These are phyloP conservation scores for Neofusicoccum cordaticola DNA, from an alignment of 2,329 filamentous ascomycete genomes.

Conservation along the genomic window DNA sequence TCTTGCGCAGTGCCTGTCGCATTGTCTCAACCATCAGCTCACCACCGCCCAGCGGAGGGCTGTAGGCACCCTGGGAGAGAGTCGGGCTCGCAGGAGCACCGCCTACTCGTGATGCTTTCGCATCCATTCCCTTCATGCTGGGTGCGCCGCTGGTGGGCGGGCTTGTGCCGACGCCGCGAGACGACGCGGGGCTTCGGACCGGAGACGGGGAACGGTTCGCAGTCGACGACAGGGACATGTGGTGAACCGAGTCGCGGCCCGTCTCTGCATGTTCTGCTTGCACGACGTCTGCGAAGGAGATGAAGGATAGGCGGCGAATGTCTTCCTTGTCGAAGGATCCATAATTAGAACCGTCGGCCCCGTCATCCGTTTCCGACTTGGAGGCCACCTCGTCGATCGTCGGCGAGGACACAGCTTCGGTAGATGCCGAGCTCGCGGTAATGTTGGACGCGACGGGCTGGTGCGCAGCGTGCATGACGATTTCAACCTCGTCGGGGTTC, in stretches of 20 bases:
- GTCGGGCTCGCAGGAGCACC: slow-evolving; percentile 57
- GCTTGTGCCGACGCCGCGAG: slow-evolving; percentile 65
- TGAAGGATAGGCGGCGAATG: slow-evolving; percentile 83
- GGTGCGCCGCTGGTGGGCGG: slow-evolving; percentile 74
- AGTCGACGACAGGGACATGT: slow-evolving; percentile 65
- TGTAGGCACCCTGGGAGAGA: slow-evolving; percentile 48
- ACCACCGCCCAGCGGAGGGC: slow-evolving; percentile 55
- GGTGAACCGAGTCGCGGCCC: slow-evolving; percentile 67
- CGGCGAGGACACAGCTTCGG: slow-evolving; percentile 35
- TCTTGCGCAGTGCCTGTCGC: slow-evolving; percentile 82
- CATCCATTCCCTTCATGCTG: slow-evolving; percentile 70
- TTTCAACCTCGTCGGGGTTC: slow-evolving; percentile 86
- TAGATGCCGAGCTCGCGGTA: slow-evolving; percentile 2
- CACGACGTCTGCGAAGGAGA: slow-evolving; percentile 94
- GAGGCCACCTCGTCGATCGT: slow-evolving; percentile 28
- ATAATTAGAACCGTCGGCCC: slow-evolving; percentile 70
- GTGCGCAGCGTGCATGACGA: slow-evolving; percentile 81
- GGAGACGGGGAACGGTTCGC: slow-evolving; percentile 72
- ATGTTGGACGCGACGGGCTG: slow-evolving; percentile 66
- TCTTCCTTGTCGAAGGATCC: slow-evolving; percentile 74
- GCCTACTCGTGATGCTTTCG: slow-evolving; percentile 44
- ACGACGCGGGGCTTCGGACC: slow-evolving; percentile 73
- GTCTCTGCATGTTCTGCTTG: slow-evolving; percentile 74
- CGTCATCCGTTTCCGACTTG: slow-evolving; percentile 26
- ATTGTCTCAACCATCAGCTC: slow-evolving; percentile 92